These are phyloP conservation scores for Colletotrichum neosansevieriae DNA, from an alignment of 2,329 filamentous ascomycete species.

Conservation along the genomic window DNA sequence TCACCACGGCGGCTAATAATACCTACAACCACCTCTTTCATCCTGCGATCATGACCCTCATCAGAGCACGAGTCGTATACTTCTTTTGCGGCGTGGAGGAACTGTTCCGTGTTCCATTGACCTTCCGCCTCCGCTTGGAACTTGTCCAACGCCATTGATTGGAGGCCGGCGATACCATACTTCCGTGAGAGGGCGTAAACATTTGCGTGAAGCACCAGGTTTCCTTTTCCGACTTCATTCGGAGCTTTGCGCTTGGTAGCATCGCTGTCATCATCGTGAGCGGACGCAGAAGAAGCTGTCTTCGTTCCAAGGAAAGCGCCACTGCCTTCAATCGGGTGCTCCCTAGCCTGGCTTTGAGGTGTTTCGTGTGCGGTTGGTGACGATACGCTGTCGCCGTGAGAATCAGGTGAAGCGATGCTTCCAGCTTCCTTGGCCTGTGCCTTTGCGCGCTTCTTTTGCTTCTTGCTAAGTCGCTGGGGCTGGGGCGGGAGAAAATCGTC, in stretches of 20 bases:
- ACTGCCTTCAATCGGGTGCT: constrained; percentile 15
- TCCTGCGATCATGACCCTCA: constrained; percentile 19
- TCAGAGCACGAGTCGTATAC: constrained; percentile 19
- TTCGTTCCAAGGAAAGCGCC: neutral
- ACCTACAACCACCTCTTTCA: constrained; percentile 28
- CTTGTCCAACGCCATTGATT: constrained; percentile 10
- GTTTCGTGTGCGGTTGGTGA: neutral
- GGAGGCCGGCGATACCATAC: constrained; percentile 18
- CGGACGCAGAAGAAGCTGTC: neutral
- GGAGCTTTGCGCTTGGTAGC: neutral
- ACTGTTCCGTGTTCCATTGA: constrained; percentile 33
- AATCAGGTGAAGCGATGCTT: neutral
- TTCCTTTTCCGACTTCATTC: neutral
- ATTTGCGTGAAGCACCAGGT: constrained; percentile 26
- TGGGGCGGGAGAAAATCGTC: constrained; percentile 30
- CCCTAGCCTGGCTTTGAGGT: neutral
- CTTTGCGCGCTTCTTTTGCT: constrained; percentile 33
- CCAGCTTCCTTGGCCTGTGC: constrained; percentile 13
- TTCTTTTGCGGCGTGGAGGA: constrained; percentile 24
- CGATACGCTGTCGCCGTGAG: neutral
- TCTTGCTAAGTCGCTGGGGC: constrained; percentile 22
- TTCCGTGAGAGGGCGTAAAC: constrained; percentile 29
- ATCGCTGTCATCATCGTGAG: neutral
- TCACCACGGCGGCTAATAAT: constrained; percentile 30
- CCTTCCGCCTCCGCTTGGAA: constrained; percentile 23